Evolutionary conservation across 1,284 basidiomycete genomes (phyloP).

Genomic region (Athelia sp.): DNA sequence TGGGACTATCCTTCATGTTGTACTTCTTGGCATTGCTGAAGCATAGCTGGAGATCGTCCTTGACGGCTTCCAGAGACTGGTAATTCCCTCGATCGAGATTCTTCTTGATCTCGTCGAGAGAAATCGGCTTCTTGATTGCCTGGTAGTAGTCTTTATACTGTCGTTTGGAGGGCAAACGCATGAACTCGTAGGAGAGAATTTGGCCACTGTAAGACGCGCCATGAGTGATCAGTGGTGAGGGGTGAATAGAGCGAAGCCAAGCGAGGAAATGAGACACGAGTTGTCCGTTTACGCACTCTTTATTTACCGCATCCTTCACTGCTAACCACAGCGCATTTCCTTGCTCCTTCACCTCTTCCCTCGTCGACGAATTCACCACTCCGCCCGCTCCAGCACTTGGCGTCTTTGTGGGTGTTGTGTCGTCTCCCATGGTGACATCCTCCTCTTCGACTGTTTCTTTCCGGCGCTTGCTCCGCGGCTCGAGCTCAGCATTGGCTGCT

Average conservation of each 20-base stretch:
- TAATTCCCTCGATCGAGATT: slow-evolving; percentile 67
- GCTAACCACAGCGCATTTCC: slow-evolving; percentile 66
- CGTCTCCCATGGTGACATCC: slow-evolving; percentile 30
- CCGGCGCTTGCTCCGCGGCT: slow-evolving; percentile 65
- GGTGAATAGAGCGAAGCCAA: slow-evolving; percentile 19
- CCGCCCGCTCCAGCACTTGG: slow-evolving; percentile 8
- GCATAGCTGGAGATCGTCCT: slow-evolving; percentile 79
- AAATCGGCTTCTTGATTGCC: slow-evolving; percentile 72
- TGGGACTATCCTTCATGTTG: slow-evolving; percentile 82
- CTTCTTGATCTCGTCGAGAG: slow-evolving; percentile 83
- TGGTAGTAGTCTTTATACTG: slow-evolving; percentile 90
- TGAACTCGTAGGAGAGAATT: slow-evolving; percentile 66
- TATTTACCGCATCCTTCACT: slow-evolving; percentile 74
- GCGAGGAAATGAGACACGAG: slow-evolving; percentile 25
- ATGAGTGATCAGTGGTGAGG: slow-evolving; percentile 12
- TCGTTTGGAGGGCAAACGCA: slow-evolving; percentile 71
- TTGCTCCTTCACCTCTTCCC: slow-evolving; percentile 46
- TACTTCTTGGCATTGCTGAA: slow-evolving; percentile 90
- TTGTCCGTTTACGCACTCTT: slow-evolving; percentile 65
- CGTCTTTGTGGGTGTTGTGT: slow-evolving; percentile 15
- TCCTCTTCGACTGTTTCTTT: slow-evolving; percentile 39
- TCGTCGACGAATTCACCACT: slow-evolving; percentile 26
- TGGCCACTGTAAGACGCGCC: slow-evolving; percentile 44
- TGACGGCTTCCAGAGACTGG: slow-evolving; percentile 64
- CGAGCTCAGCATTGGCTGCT: slow-evolving; percentile 43